Conservation (phyloP, 1,284 basidiomycete genomes). For the Lentinus polychrous region DNA sequence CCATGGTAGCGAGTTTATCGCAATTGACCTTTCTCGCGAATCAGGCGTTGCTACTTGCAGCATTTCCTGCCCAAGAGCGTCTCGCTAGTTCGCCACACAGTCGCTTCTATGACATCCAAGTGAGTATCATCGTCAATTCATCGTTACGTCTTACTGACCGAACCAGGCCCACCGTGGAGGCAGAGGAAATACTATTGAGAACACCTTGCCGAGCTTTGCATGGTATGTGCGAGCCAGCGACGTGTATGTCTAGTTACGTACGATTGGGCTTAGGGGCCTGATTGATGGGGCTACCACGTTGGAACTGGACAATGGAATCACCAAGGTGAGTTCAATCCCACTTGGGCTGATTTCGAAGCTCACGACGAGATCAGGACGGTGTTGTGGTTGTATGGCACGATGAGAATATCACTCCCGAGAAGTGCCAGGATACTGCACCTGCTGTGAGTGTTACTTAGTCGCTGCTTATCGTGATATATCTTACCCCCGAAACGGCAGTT, state of each 20-base stretch:
- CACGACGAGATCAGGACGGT: conserved; percentile 45
- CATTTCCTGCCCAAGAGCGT: conserved; percentile 10
- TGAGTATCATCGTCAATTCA: conserved; percentile 13
- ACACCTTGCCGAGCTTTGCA: conserved; percentile 64
- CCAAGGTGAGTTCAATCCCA: conserved; percentile 39
- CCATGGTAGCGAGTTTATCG: conserved; percentile 10
- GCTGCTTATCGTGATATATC: not conserved
- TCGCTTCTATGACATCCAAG: conserved; percentile 25
- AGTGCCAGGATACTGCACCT: conserved; percentile 63
- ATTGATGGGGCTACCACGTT: conserved; percentile 70
- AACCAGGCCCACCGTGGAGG: conserved; percentile 70
- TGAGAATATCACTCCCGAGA: conserved; percentile 50
- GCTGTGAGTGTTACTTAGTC: conserved; percentile 32
- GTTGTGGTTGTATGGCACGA: conserved; percentile 78
- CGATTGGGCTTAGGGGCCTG: conserved; percentile 43
- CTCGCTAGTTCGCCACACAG: conserved; percentile 2
- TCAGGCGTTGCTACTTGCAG: conserved; percentile 12
- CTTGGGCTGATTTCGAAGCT: conserved; percentile 1
- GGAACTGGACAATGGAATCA: conserved; percentile 73
- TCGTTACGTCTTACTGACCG: not conserved
- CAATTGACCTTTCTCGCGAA: conserved; percentile 13
- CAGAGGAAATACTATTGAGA: conserved; percentile 68
- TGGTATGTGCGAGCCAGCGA: conserved; percentile 38
- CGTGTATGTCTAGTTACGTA: conserved; percentile 6
- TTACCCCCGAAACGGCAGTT: conserved; percentile 27